Conservation (phyloP, 495 filamentous ascomycete species). For the Penicillium diatomitis region DNA sequence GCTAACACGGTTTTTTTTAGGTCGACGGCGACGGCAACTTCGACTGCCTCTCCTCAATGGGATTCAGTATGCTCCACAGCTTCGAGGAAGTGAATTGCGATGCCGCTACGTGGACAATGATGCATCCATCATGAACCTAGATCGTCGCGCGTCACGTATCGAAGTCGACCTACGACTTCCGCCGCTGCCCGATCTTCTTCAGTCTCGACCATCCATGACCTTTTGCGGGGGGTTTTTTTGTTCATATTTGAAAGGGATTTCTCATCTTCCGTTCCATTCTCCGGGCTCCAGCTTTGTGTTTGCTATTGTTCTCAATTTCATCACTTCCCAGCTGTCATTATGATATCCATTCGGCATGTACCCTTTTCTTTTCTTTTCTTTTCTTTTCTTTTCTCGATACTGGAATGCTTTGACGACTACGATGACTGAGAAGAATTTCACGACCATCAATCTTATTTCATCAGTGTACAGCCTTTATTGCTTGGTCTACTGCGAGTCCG, state of each 20-base stretch:
- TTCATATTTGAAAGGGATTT: slow-evolving; percentile 2
- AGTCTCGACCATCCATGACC: too few species aligned
- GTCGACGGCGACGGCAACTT: slow-evolving; percentile 62
- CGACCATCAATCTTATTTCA: too few species aligned
- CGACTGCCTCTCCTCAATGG: slow-evolving; percentile 65
- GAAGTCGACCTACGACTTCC: not conserved
- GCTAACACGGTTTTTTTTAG: slow-evolving; percentile 29
- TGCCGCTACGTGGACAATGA: slow-evolving; percentile 57
- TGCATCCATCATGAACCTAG: slow-evolving; percentile 26
- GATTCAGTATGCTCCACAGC: slow-evolving; percentile 63
- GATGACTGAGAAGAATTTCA: too few species aligned
- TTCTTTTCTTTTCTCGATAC: not conserved
- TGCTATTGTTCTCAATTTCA: not conserved
- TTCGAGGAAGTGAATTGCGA: slow-evolving; percentile 78
- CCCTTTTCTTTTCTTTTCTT: slow-evolving; percentile 4
- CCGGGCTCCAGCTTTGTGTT: not conserved
- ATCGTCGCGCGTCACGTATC: not conserved
- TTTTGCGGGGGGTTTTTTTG: not conserved
- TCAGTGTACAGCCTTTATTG: too few species aligned
- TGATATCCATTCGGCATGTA: slow-evolving; percentile 26
- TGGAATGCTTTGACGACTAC: not conserved
- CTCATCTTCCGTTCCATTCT: slow-evolving; percentile 1
- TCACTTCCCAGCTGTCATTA: slow-evolving; percentile 3
- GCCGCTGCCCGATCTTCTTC: too few species aligned
- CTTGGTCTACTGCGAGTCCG: too few species aligned